phyloP scores from a whole-genome alignment of 2,329 filamentous ascomycete species.

The Metarhizium humberi region DNA sequence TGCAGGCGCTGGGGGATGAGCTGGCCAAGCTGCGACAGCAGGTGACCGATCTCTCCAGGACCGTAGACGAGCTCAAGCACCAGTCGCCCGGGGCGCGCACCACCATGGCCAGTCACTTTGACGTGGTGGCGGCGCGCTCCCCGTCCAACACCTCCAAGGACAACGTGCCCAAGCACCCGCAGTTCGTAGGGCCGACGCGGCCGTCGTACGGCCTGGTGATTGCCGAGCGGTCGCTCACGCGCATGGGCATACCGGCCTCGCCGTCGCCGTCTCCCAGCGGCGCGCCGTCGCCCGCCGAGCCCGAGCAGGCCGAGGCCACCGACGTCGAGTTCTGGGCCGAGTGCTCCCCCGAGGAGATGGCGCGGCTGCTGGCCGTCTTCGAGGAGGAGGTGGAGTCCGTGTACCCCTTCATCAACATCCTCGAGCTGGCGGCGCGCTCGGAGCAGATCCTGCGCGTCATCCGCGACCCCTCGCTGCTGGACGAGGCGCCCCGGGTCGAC shows the following conservation, averaged over 20 bases:
- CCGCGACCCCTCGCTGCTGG: constrained; percentile 1
- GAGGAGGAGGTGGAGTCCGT: constrained; percentile 30
- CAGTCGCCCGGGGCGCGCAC: constrained; percentile 7
- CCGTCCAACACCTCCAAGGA: constrained; percentile 11
- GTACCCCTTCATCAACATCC: constrained; percentile 23
- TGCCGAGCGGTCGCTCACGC: constrained; percentile 24
- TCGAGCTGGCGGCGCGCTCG: constrained; percentile 15
- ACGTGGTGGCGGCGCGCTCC: constrained; percentile 8
- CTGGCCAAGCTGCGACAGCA: constrained; percentile 20
- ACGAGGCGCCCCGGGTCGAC: not conserved
- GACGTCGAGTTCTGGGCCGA: constrained; percentile 15
- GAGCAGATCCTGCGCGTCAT: constrained; percentile 18
- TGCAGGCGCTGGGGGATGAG: constrained; percentile 18
- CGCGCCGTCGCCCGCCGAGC: constrained; percentile 12
- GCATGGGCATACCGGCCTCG: constrained; percentile 23
- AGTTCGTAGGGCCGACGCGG: constrained; percentile 27
- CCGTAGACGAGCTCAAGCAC: constrained; percentile 18
- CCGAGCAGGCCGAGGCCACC: constrained; percentile 1
- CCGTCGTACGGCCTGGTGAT: constrained; percentile 26
- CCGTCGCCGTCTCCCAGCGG: constrained; percentile 17
- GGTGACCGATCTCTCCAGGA: constrained; percentile 17
- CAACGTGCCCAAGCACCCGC: constrained; percentile 20
- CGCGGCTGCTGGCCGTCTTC: constrained; percentile 24
- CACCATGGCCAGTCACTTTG: constrained; percentile 7
- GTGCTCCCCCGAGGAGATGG: constrained; percentile 16